These are phyloP conservation scores for Pyricularia pennisetigena DNA, from an alignment of 2,329 filamentous ascomycete genomes.

Conservation along the genomic window DNA sequence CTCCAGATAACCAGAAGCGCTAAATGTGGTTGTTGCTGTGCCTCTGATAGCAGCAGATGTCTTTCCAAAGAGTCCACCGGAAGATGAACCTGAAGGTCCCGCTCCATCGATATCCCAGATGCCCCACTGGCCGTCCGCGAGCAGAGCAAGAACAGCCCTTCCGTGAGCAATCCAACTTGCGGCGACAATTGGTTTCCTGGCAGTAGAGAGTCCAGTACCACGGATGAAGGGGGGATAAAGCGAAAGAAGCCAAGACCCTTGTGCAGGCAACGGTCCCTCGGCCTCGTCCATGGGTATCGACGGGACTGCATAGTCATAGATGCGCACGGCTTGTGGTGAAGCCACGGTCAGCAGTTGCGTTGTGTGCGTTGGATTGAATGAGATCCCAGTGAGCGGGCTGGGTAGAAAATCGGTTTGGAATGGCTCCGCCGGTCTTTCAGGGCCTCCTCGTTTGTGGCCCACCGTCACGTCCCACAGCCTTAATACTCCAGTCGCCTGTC, in stretches of 20 bases:
- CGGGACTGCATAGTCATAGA: conserved; percentile 50
- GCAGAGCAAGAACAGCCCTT: conserved; percentile 45
- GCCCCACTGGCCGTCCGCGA: conserved; percentile 58
- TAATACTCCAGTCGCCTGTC: conserved; percentile 48
- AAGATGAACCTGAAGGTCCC: conserved; percentile 27
- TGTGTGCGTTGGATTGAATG: conserved; percentile 50
- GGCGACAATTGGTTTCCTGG: conserved; percentile 50
- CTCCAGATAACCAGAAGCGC: conserved; percentile 48
- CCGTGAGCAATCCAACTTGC: conserved; percentile 53
- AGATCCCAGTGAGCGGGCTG: conserved; percentile 41
- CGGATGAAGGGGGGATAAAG: conserved; percentile 48
- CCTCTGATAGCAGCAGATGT: conserved; percentile 43
- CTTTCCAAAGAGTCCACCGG: conserved; percentile 34
- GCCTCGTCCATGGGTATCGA: conserved; percentile 42
- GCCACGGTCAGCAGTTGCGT: conserved; percentile 50
- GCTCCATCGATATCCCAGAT: conserved; percentile 57
- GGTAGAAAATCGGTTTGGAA: conserved; percentile 54
- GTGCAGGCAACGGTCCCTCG: conserved; percentile 39
- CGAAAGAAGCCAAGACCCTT: conserved; percentile 56
- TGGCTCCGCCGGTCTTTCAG: conserved; percentile 27
- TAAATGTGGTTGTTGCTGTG: conserved; percentile 48
- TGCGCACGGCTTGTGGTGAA: conserved; percentile 43
- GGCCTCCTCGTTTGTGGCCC: conserved; percentile 26
- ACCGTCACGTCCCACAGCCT: conserved; percentile 49
- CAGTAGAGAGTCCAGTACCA: conserved; percentile 27